Conservation (phyloP, 352 stramenopile species). For the Halophytophthora polymorphica region DNA sequence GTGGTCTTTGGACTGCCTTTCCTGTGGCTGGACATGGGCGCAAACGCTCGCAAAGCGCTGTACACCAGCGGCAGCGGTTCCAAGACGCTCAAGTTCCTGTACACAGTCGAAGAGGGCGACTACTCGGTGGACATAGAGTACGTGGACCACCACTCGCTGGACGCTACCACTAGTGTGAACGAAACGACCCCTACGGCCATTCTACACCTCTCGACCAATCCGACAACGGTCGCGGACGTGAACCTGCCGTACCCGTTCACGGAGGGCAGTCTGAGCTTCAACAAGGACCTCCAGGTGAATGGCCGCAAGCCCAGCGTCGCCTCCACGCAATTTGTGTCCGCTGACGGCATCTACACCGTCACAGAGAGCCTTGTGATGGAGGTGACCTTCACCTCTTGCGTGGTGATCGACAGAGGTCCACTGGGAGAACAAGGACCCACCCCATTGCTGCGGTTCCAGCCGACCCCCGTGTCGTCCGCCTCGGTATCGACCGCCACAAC, state of each 20-base stretch:
- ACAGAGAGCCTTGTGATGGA: constrained; percentile 59
- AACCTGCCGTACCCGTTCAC: constrained; percentile 67
- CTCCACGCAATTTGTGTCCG: constrained; percentile 46
- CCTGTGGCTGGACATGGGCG: constrained; percentile 67
- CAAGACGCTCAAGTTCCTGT: constrained; percentile 55
- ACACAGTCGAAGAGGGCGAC: constrained; percentile 65
- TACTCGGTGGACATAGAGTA: constrained; percentile 79
- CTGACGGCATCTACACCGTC: constrained; percentile 59
- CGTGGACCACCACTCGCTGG: constrained; percentile 78
- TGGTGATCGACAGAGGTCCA: constrained; percentile 38
- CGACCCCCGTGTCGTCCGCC: constrained; percentile 28
- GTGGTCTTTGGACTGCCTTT: constrained; percentile 59
- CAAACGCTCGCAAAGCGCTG: constrained; percentile 37
- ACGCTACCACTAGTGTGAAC: constrained; percentile 36
- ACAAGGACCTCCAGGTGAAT: constrained; percentile 66
- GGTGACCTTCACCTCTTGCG: constrained; percentile 63
- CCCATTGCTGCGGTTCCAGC: constrained; percentile 56
- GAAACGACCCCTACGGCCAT: constrained; percentile 39
- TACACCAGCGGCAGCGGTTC: constrained; percentile 58
- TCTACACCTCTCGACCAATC: constrained; percentile 58
- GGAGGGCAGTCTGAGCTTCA: constrained; percentile 64
- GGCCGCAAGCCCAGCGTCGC: constrained; percentile 62
- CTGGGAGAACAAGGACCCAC: constrained; percentile 20
- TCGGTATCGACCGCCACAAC: constrained; percentile 18
- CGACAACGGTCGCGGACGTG: constrained; percentile 61